Conservation (phyloP, 441 rosid species). For the Pelargonium exstipulatum region DNA sequence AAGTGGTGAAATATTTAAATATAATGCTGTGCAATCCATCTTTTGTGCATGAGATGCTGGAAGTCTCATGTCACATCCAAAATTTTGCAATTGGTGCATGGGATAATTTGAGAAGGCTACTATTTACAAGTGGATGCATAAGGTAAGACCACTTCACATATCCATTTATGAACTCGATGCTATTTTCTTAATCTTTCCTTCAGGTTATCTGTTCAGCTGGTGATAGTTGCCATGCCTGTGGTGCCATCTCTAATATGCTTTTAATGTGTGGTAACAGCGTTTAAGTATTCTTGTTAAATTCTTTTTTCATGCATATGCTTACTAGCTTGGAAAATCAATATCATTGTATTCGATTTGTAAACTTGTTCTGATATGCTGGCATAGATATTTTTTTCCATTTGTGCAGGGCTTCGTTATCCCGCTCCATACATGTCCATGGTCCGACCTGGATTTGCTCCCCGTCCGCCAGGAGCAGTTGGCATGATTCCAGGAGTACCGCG, state of each 20-base stretch:
- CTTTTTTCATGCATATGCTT: constrained; percentile 25
- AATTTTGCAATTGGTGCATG: constrained; percentile 46
- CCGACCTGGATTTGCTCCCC: constrained; percentile 74
- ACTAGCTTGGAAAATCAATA: constrained; percentile 20
- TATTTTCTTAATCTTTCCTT: constrained; percentile 62
- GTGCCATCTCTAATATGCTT: constrained; percentile 85
- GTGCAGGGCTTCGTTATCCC: constrained; percentile 65
- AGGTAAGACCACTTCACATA: constrained; percentile 58
- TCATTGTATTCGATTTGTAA: constrained; percentile 27
- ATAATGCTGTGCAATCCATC: constrained; percentile 31
- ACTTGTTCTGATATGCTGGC: constrained; percentile 49
- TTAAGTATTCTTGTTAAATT: constrained; percentile 32
- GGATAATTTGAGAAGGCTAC: constrained; percentile 49
- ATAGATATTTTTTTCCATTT: constrained; percentile 48
- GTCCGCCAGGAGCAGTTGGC: constrained; percentile 71
- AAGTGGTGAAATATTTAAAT: constrained; percentile 26
- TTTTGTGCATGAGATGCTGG: constrained; percentile 40
- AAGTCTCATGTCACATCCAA: constrained; percentile 43
- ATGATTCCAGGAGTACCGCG: constrained; percentile 51
- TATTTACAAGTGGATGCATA: constrained; percentile 37
- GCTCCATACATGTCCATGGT: constrained; percentile 63
- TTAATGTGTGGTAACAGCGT: constrained; percentile 83
- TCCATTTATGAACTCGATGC: constrained; percentile 51
- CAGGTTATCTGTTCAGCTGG: constrained; percentile 93
- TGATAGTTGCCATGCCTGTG: constrained; percentile 85